Base-by-base conservation (phyloP, 495 filamentous ascomycete genomes). In the Tetracladium marchalianum region DNA sequence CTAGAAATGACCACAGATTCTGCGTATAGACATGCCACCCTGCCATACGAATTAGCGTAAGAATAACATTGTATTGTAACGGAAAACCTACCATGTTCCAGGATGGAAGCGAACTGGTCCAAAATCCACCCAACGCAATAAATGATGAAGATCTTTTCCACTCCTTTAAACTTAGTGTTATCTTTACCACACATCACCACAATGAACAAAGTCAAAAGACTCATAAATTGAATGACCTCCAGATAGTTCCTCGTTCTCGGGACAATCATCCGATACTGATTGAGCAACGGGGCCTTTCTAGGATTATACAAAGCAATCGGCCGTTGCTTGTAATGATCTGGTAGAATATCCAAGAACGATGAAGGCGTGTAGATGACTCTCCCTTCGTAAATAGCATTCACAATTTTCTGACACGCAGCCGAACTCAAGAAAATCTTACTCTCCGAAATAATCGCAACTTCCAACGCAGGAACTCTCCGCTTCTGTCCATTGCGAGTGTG, bases 1-100 rank as follows among this genome's bases (percentile, higher is more conserved):
- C 82, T 11, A 87, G 71, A 59, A 87, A 87, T 0, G 82, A 82
- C 82, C 82, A 87, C 15, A 87, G 69, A 52, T 86, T 84, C 54
- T 87, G 80, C 5, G 81, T 84, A 55, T 85, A 84, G 6, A 86
- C 83, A 39, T 75, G 69, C 82, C 82, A 85, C 17, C 79, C 22
- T 27, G 22, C 22, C 22, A 27, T 27, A 3, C 22, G 22, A 7
- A 27, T 27, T 27, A 27, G 22, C 7, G 22, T 7, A 7, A n/a
- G n/a, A n/a, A n/a, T n/a, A 27, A 27, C 22, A 27, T 3, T 27
- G 22, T 3, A 3, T 27, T 27, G 7, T 3, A 3, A 27, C 3
- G 22, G 7, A 27, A 27, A 27, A 27, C 7, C 7, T 27, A 27
- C 22, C 82, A 52, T 86, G 82, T 50, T 82, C 82, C 12, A 84